Evolutionary conservation across 805 yeast species (phyloP).

Genomic region (Geotrichum ghanense): DNA sequence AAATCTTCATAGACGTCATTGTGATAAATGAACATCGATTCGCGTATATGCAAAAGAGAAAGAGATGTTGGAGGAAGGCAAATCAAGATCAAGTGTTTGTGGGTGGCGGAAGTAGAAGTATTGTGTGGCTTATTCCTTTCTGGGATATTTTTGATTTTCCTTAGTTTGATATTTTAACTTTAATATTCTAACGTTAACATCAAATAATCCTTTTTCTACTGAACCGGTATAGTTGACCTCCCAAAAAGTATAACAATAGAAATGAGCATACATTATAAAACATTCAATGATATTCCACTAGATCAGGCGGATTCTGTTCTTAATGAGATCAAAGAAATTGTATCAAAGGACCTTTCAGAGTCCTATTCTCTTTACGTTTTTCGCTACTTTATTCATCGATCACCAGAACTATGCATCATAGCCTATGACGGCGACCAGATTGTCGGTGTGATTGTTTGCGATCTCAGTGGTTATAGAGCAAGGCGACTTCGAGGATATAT

Average conservation of each 20-base stretch:
- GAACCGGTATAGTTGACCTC: background rate
- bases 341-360: slow-evolving; percentile 71
- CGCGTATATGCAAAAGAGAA: no score
- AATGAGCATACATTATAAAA: background rate
- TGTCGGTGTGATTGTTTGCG: slow-evolving; percentile 79
- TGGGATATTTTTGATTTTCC: no score
- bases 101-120: no score
- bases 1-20: slow-evolving; percentile 13
- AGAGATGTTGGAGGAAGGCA: no score
- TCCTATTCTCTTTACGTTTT: slow-evolving; percentile 93
- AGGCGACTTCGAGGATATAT: slow-evolving; percentile 79
- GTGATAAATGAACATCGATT: background rate
- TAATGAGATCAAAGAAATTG: slow-evolving; percentile 31
- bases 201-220: no score
- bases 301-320: slow-evolving; percentile 7
- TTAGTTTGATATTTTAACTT: no score
- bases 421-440: slow-evolving; percentile 28
- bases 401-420: slow-evolving; percentile 77
- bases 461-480: slow-evolving; percentile 64
- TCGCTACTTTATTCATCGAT: slow-evolving; percentile 74
- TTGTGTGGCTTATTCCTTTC: no score
- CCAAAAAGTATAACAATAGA: background rate
- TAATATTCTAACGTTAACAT: no score
- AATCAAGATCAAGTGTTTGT: no score
- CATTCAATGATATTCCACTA: background rate